Evolutionary conservation across 2,329 filamentous ascomycete species (phyloP).

Genomic region (Xylaria polymorpha): DNA sequence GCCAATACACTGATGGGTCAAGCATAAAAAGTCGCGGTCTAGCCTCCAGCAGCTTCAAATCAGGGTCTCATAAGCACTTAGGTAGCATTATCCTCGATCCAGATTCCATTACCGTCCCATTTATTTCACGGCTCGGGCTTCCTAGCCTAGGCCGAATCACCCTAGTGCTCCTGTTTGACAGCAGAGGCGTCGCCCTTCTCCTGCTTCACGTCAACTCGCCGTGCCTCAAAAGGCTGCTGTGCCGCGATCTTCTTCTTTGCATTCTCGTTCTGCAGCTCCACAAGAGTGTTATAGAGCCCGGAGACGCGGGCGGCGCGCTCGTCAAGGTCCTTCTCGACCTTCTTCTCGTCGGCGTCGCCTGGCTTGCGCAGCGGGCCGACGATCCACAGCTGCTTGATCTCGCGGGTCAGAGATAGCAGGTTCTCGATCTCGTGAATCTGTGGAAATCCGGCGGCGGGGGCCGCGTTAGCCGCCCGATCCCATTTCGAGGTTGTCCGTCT

Average conservation of each 20-base stretch:
- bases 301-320: constrained; percentile 54
- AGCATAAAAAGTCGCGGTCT: not conserved
- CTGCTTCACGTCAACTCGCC: not conserved
- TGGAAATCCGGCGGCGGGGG: not conserved
- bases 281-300: constrained; percentile 47
- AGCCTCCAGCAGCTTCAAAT: too few species aligned
- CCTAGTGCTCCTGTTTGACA: constrained; percentile 11
- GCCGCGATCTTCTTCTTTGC: constrained; percentile 17
- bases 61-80: not conserved
- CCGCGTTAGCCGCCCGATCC: constrained; percentile 15
- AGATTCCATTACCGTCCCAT: too few species aligned
- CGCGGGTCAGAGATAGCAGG: constrained; percentile 59
- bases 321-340: constrained; percentile 52
- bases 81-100: not conserved
- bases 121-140: not conserved
- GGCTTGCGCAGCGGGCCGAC: constrained; percentile 59
- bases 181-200: constrained; percentile 2
- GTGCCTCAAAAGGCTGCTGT: constrained; percentile 20
- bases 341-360: constrained; percentile 55
- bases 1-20: not conserved
- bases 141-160: constrained; percentile 10
- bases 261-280: constrained; percentile 43
- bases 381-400: constrained; percentile 63
- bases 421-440: constrained; percentile 58
- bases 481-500: not conserved